Evolutionary conservation across 441 rosid species (phyloP).

Genomic region (Populus trichocarpa): DNA sequence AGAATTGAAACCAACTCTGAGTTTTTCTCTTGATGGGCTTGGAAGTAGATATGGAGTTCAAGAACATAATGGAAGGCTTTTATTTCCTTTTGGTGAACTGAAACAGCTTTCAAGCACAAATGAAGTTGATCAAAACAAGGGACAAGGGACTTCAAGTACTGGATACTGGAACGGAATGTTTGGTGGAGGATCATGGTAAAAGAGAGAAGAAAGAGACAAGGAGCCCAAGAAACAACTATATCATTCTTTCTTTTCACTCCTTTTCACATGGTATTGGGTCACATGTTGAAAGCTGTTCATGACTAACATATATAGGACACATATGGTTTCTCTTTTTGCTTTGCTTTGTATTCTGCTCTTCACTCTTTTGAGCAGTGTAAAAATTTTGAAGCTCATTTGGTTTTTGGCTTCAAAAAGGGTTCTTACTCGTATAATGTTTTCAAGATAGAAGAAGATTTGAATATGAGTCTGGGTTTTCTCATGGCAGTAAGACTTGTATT

Average conservation of each 20-base stretch:
- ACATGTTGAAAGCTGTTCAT: slow-evolving; percentile 42
- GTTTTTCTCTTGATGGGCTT: slow-evolving; percentile 50
- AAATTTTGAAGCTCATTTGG: not conserved
- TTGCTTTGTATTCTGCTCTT: slow-evolving; percentile 15
- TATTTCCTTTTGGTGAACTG: slow-evolving; percentile 61
- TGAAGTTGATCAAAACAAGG: slow-evolving; percentile 47
- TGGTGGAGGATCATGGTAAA: too few relatives aligned
- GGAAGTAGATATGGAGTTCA: slow-evolving; percentile 47
- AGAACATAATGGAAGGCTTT: slow-evolving; percentile 50
- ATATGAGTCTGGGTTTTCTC: slow-evolving; percentile 24
- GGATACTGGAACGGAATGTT: slow-evolving; percentile 80
- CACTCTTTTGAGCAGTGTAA: slow-evolving; percentile 1
- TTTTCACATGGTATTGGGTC: slow-evolving; percentile 23
- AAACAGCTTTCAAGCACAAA: slow-evolving; percentile 45
- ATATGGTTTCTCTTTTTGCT: slow-evolving; percentile 23
- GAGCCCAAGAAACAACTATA: slow-evolving; percentile 17
- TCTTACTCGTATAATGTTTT: slow-evolving; percentile 17
- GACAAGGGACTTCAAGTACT: slow-evolving; percentile 32
- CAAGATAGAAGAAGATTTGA: slow-evolving; percentile 51
- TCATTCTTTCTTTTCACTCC: slow-evolving; percentile 10
- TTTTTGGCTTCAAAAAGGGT: not conserved
- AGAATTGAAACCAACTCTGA: slow-evolving; percentile 58
- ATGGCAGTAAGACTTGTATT: slow-evolving; percentile 33
- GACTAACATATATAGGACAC: slow-evolving; percentile 50
- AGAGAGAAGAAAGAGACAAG: slow-evolving; percentile 10